A percentile compares a stretch with the other conserved stretches of the same genome.
Evolutionary conservation across 768 basidiomycete genomes (phyloP).

Genomic region (Trametes meyenii): DNA sequence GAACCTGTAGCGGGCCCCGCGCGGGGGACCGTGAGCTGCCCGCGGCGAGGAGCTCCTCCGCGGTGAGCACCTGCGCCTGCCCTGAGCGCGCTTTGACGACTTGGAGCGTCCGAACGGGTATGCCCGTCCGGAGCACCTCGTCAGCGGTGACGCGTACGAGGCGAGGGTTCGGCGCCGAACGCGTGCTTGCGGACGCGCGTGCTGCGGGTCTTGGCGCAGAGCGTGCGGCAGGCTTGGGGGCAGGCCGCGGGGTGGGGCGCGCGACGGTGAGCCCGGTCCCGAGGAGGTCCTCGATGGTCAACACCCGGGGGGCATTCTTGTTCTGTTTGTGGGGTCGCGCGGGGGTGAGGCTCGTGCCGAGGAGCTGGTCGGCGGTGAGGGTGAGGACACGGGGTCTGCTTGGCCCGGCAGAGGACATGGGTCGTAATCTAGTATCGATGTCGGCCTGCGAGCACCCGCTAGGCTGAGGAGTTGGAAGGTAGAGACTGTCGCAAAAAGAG

Average conservation of each 20-base stretch:
- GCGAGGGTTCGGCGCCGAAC: not conserved
- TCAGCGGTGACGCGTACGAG: conserved; percentile 18
- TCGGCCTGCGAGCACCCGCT: not conserved
- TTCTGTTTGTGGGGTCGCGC: conserved; percentile 7
- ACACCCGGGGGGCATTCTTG: conserved; percentile 11
- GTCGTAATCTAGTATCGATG: not conserved
- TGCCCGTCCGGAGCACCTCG: conserved; percentile 20
- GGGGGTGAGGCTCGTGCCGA: conserved; percentile 16
- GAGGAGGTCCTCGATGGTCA: conserved; percentile 20
- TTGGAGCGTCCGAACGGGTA: conserved; percentile 20
- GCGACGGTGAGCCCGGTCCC: conserved; percentile 21
- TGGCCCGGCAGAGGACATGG: conserved; percentile 7
- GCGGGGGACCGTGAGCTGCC: conserved; percentile 2
- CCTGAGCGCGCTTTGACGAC: conserved; percentile 18
- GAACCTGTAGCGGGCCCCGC: not conserved
- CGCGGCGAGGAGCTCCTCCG: conserved; percentile 56
- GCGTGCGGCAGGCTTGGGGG: conserved; percentile 1
- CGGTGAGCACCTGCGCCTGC: conserved; percentile 46
- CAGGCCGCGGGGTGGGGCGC: conserved; percentile 1
- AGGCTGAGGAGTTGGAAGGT: not conserved
- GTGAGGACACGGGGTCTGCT: conserved; percentile 17
- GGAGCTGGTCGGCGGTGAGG: conserved; percentile 23
- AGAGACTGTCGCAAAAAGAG: not conserved
- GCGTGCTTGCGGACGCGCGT: not conserved
- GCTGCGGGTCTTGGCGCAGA: not conserved